Evolutionary conservation across 768 basidiomycete species (phyloP), one percentile per base, ranked within the genome.

Genomic region (Boletus rufocinnamomeus): DNA sequence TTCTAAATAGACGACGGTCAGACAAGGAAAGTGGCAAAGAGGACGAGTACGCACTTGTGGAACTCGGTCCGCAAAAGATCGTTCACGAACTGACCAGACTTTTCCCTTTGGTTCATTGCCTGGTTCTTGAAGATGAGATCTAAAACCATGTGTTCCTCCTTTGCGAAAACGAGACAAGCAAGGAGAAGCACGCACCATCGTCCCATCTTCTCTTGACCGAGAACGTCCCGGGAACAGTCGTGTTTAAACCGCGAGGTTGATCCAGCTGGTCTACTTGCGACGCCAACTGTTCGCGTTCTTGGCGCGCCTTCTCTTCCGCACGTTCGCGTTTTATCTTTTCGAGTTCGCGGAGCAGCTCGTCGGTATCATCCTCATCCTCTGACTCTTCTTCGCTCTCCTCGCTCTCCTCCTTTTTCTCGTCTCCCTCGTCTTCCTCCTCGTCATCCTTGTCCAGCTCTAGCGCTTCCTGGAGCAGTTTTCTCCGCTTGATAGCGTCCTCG

Each of bases 101-200:
- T 87, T 54, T 86, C 82, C 35, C 77, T 81, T 48, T 80, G 71
- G 34, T 80, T 83, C 75, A 87, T 86, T 0, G 97, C 93, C 74
- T 99, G 97, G 72, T 98, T 98, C 79, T 98, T 98, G 85, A 98
- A 98, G 68, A 98, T 95, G 54, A 97, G 79, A 74, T 99, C 94
- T 94, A 66, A 34, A 69, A 62, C 1, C 28, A 30, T 37, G 41
- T 25, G 5, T 41, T 23, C n/a, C 13, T 50, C 48, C 8, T 6
- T 10, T 56, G 28, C 35, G 30, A 41, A 52, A 21, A 35, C 41
- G 25, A n/a, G n/a, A 9, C 48, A 11, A 37, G 35, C 28, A 57
- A 56, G 48, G 57, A 57, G 28, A 54, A 61, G 46, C 37, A 73
- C 84, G 28, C 23, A 92, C 92, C 95, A 67, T 97, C 95, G 71